A percentile compares a stretch with the other conserved stretches of the same genome.
phyloP scores from a whole-genome alignment of 257 asterid genomes.

The Leonotis leonurus region DNA sequence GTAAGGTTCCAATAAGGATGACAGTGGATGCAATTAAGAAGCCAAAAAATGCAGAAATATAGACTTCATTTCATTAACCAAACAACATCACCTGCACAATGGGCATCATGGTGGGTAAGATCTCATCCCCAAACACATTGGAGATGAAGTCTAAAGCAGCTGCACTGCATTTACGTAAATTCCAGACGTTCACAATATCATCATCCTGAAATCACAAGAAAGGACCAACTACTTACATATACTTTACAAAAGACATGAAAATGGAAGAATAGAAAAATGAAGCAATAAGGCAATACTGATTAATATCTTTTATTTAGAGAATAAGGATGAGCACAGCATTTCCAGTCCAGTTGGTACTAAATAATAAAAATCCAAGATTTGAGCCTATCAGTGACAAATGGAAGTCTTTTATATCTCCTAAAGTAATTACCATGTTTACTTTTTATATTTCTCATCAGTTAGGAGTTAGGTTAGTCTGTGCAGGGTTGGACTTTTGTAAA shows the following conservation, averaged over 20 bases:
- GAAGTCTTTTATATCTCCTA: too few relatives aligned
- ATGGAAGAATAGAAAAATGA: background rate
- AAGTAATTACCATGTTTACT: too few relatives aligned
- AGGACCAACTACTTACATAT: constrained; percentile 39
- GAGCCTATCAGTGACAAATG: background rate
- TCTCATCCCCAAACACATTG: constrained; percentile 61
- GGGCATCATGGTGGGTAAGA: constrained; percentile 85
- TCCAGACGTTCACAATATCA: constrained; percentile 79
- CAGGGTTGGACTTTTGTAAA: background rate
- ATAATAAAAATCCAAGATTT: background rate
- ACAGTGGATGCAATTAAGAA: background rate
- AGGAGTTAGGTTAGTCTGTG: background rate
- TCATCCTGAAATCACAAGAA: constrained; percentile 71
- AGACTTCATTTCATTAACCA: constrained; percentile 10
- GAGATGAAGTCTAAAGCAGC: constrained; percentile 62
- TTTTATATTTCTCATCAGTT: background rate
- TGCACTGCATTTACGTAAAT: constrained; percentile 92
- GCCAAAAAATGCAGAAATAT: background rate
- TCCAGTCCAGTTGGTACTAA: background rate
- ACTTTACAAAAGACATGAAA: background rate
- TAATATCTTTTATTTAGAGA: background rate
- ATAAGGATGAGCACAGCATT: background rate
- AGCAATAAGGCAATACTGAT: background rate
- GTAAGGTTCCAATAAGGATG: background rate
- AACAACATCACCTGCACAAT: constrained; percentile 58